Base-by-base conservation (phyloP, 83 land plant species). In the Thuja plicata region DNA sequence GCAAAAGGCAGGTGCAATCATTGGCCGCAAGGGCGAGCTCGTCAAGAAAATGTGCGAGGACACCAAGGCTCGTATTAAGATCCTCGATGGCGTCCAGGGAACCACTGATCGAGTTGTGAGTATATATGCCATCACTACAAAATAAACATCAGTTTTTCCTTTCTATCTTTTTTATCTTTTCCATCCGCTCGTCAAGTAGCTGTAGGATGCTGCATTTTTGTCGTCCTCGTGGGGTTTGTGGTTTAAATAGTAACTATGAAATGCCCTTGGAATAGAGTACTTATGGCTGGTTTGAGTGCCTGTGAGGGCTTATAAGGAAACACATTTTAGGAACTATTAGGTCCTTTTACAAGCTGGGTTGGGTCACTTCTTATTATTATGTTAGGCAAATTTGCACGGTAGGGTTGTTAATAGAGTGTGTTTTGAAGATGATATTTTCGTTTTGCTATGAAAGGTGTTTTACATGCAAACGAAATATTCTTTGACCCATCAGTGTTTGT, bases 21-120 rank as follows among this genome's bases (percentile, higher is more conserved):
- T 95, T 15, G 97, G 97, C 2, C 94, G 97, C 71, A 95, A 94
- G 66, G 97, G 97, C 0, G 96, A 95, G 76, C 89, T 93, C 40
- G 90, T 95, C 46, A 95, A 95, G 94, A 95, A 94, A 90, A 90
- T 93, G 88, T 94, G 96, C 80, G 97, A 95, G 83, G 97, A 95
- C 57, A 93, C 97, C 32, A 74, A 89, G 11, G 97, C 97, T 55
- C 92, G 94, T 38, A 89, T 94, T 79, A 90, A 91, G 13, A 92
- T 95, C 9, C 94, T 95, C 30, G 96, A 95, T 0, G 96, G 94
- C 32, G 77, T 91, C 54, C 84, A 88, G n/a, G 92, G 92, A 84
- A 87, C 91, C 45, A 80, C 93, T 32, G 97, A 95, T 73, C 95
- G 96, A 70, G 88, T 95, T 73, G 95, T 94, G 11, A 94, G 95